Conservation (phyloP, 805 yeast genomes). For the Metschnikowia henanensis region DNA sequence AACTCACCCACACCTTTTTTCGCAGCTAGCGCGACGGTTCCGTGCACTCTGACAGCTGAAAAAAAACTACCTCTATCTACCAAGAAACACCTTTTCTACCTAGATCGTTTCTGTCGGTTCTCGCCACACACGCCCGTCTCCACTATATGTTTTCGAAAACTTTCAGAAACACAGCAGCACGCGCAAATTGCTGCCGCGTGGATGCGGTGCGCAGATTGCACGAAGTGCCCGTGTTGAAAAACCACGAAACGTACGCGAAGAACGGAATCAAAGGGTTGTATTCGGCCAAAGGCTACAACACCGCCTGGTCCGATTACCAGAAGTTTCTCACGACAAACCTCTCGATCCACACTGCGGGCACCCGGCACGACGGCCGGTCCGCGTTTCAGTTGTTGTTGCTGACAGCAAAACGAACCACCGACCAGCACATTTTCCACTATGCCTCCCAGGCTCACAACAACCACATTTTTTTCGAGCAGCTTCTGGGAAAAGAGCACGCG, state of each 20-base stretch:
- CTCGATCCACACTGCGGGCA: conserved; percentile 68
- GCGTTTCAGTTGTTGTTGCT: conserved; percentile 71
- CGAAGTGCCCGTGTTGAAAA: conserved; percentile 57
- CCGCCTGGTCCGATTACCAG: conserved; percentile 85
- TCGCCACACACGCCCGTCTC: too few relatives aligned
- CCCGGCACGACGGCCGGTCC: conserved; percentile 71
- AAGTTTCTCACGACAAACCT: conserved; percentile 57
- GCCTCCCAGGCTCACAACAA: conserved; percentile 94
- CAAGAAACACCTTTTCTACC: too few relatives aligned
- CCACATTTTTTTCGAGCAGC: conserved; percentile 80
- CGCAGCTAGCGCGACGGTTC: conserved; percentile 5
- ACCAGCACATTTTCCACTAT: conserved; percentile 73
- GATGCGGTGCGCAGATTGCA: conserved; percentile 41
- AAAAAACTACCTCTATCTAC: not conserved
- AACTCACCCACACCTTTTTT: not conserved
- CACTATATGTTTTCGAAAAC: conserved; percentile 7
- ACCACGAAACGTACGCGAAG: conserved; percentile 36
- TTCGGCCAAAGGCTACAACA: conserved; percentile 62
- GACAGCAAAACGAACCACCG: conserved; percentile 64
- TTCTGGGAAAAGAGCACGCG: conserved; percentile 37
- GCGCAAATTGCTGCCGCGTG: not conserved
- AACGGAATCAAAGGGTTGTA: conserved; percentile 66
- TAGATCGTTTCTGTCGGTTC: too few relatives aligned
- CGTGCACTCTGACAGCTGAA: not conserved
- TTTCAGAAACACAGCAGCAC: not conserved